A percentile compares a stretch with the other conserved stretches of the same genome.
Conservation (phyloP, 345 rosid species). For the Citrus hindsii region DNA sequence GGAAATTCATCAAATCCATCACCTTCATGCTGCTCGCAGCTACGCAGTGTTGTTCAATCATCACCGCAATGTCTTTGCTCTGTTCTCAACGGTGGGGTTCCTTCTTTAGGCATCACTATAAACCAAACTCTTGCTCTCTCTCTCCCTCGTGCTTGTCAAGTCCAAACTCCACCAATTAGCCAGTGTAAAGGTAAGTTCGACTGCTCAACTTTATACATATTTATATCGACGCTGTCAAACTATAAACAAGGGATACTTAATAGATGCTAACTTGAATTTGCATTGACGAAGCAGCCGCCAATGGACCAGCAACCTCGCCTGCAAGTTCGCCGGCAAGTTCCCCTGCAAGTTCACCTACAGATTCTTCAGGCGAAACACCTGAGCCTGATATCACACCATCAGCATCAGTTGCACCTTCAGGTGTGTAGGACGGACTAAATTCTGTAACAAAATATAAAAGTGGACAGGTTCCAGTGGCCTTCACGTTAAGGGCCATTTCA, state of each 20-base stretch:
- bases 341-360: conserved; percentile 29
- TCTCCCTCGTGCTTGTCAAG: conserved; percentile 61
- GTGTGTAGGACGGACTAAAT: conserved; percentile 17
- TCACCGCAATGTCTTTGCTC: conserved; percentile 70
- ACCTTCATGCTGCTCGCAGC: conserved; percentile 58
- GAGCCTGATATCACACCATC: conserved; percentile 39
- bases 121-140: conserved; percentile 66
- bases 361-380: conserved; percentile 29
- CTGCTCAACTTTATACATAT: neutral
- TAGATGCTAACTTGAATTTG: neutral
- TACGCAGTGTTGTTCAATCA: conserved; percentile 46
- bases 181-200: conserved; percentile 51
- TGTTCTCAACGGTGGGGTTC: conserved; percentile 41
- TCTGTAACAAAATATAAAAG: neutral
- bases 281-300: conserved; percentile 33
- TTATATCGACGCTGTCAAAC: neutral
- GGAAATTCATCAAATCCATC: conserved; percentile 68
- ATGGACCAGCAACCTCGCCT: conserved; percentile 28
- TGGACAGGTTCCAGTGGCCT: neutral
- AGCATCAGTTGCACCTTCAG: conserved; percentile 40
- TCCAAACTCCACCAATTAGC: conserved; percentile 55
- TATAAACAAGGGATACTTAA: neutral
- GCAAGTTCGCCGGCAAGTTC: conserved; percentile 32
- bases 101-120: conserved; percentile 47
- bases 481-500: neutral